A percentile compares a stretch with the other conserved stretches of the same genome.
These are phyloP conservation scores for Zopfochytrium polystomum DNA, from an alignment of 371 early-diverging fungal species.

Conservation along the genomic window DNA sequence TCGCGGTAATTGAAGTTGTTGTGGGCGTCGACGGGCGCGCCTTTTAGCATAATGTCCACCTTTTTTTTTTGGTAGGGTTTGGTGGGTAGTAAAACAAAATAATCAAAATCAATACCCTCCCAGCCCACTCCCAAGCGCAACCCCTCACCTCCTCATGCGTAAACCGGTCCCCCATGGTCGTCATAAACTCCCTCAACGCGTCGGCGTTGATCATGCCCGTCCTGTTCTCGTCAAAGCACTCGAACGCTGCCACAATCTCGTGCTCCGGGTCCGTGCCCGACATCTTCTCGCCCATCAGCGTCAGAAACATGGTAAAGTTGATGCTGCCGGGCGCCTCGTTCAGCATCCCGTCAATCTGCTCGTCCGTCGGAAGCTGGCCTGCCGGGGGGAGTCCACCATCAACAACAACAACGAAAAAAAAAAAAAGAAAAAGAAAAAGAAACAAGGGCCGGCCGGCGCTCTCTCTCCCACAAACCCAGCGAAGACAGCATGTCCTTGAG, in stretches of 20 bases:
- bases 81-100: too few relatives aligned
- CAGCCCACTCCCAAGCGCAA: neutral
- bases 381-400: too few relatives aligned
- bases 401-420: too few relatives aligned
- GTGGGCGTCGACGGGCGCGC: conserved; percentile 73
- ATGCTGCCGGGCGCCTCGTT: conserved; percentile 81
- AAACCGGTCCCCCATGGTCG: conserved; percentile 85
- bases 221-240: conserved; percentile 79
- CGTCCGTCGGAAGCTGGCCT: conserved; percentile 80
- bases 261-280: conserved; percentile 84
- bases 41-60: conserved; percentile 93
- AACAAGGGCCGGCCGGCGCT: too few relatives aligned
- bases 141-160: conserved; percentile 78
- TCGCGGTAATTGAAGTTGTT: conserved; percentile 87
- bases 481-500: conserved; percentile 80
- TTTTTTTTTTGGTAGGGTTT: too few relatives aligned
- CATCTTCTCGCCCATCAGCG: conserved; percentile 91
- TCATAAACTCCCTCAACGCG: conserved; percentile 77
- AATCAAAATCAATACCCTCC: conserved; percentile 1
- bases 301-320: conserved; percentile 92
- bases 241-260: conserved; percentile 82
- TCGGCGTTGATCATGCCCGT: conserved; percentile 81
- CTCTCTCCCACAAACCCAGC: conserved; percentile 53
- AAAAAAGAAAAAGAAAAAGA: conserved; percentile 10
- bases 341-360: conserved; percentile 88